These are phyloP conservation scores for Beauveria pseudobassiana DNA, from an alignment of 2,329 filamentous ascomycete genomes.

Conservation along the genomic window DNA sequence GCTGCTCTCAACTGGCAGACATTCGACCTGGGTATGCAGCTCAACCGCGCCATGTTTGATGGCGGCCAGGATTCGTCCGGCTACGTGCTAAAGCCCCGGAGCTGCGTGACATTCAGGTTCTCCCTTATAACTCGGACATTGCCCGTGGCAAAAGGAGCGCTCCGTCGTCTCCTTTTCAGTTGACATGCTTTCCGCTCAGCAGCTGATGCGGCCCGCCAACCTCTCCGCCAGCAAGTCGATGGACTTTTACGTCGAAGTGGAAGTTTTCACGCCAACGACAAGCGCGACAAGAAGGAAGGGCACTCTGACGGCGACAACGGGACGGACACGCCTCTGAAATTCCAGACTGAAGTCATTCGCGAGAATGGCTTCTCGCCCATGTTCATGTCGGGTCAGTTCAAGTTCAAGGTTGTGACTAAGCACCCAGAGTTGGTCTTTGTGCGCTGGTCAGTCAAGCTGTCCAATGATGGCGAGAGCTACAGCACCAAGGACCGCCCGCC, in stretches of 20 bases:
- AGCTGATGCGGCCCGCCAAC: slow-evolving; percentile 75
- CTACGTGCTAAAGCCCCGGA: slow-evolving; percentile 91
- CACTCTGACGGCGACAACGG: slow-evolving; percentile 44
- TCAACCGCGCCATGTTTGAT: slow-evolving; percentile 97
- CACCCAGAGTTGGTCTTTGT: slow-evolving; percentile 91
- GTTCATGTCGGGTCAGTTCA: slow-evolving; percentile 67
- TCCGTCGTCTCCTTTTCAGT: slow-evolving; percentile 80
- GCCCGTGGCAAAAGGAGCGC: slow-evolving; percentile 63
- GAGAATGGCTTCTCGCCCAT: slow-evolving; percentile 92
- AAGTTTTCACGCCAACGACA: slow-evolving; percentile 91
- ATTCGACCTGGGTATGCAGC: slow-evolving; percentile 88
- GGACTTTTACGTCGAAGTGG: slow-evolving; percentile 90
- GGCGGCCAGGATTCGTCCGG: slow-evolving; percentile 79
- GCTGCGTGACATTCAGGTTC: slow-evolving; percentile 63
- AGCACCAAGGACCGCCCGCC: slow-evolving; percentile 51
- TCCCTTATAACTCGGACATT: slow-evolving; percentile 41
- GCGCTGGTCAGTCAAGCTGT: slow-evolving; percentile 85
- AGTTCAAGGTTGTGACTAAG: slow-evolving; percentile 82
- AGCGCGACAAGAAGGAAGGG: slow-evolving; percentile 76
- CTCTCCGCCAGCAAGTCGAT: slow-evolving; percentile 66
- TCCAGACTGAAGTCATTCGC: slow-evolving; percentile 70
- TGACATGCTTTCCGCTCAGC: slow-evolving; percentile 87
- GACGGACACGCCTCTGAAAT: slow-evolving; percentile 58
- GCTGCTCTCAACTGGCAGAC: slow-evolving; percentile 98
- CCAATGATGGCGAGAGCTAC: slow-evolving; percentile 64